A percentile compares a stretch with the other conserved stretches of the same genome.
phyloP scores from a whole-genome alignment of 345 rosid genomes.

The Streptanthus diversifolius region DNA sequence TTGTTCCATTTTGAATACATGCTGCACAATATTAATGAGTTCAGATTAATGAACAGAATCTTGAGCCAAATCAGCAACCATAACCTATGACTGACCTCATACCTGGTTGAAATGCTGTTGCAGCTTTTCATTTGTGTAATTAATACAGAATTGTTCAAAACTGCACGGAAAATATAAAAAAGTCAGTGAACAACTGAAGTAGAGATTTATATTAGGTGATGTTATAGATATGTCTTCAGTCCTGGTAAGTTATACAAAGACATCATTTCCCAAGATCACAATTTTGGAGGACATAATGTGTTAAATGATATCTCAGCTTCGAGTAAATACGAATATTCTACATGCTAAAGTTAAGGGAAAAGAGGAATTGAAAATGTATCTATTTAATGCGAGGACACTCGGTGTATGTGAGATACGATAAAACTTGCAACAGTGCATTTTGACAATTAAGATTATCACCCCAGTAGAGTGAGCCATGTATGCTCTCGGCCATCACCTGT shows the following conservation, averaged over 20 bases:
- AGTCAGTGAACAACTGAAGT: constrained; percentile 18
- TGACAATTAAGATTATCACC: neutral
- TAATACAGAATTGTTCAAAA: constrained; percentile 92
- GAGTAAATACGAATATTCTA: neutral
- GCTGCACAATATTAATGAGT: constrained; percentile 45
- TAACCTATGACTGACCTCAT: constrained; percentile 51
- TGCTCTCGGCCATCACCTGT: constrained; percentile 52
- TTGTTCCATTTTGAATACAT: constrained; percentile 92
- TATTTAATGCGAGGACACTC: neutral
- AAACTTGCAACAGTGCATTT: no score
- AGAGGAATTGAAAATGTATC: neutral
- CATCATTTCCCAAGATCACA: neutral
- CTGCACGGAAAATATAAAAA: constrained; percentile 39
- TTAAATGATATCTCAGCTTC: neutral
- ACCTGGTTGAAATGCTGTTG: constrained; percentile 99
- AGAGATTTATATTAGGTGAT: constrained; percentile 6
- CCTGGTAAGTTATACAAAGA: neutral
- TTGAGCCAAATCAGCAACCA: constrained; percentile 16
- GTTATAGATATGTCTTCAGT: neutral
- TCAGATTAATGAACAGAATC: constrained; percentile 33
- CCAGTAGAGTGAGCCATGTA: neutral
- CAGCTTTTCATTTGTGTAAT: constrained; percentile 86
- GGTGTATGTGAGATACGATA: no score
- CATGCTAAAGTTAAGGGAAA: constrained; percentile 1
- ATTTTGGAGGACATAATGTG: neutral